A percentile compares a stretch with the other conserved stretches of the same genome.
Evolutionary conservation across 2,329 filamentous ascomycete genomes (phyloP).

Genomic region (Aurifilum marmelostoma): DNA sequence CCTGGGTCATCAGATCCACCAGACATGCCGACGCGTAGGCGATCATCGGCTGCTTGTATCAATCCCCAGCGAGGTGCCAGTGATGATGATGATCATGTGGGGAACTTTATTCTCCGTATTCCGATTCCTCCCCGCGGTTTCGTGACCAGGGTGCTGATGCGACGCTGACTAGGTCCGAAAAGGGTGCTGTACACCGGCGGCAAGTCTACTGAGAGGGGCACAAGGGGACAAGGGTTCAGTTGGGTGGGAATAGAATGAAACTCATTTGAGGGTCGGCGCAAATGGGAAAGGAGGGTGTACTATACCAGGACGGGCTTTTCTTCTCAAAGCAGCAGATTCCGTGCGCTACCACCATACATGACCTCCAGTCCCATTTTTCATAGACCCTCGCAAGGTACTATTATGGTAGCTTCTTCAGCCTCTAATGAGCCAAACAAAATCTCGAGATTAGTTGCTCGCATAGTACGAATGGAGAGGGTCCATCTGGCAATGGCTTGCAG

Average conservation of each 20-base stretch:
- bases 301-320: neutral
- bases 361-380: neutral
- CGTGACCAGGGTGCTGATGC: slow-evolving; percentile 3
- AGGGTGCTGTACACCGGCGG: neutral
- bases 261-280: slow-evolving; percentile 5
- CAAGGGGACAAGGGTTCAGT: neutral
- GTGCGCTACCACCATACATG: neutral
- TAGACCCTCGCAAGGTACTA: neutral
- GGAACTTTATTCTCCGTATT: slow-evolving; percentile 9
- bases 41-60: neutral
- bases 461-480: neutral
- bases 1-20: neutral
- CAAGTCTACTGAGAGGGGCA: neutral
- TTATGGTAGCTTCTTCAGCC: neutral
- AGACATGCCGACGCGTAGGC: neutral
- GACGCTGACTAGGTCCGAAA: slow-evolving; percentile 5
- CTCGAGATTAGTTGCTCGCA: neutral
- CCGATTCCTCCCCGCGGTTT: slow-evolving; percentile 10
- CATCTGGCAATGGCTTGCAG: neutral
- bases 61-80: neutral
- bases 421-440: neutral
- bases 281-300: neutral
- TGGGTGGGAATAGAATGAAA: neutral
- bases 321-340: neutral
- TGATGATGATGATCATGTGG: slow-evolving; percentile 3